phyloP scores from a whole-genome alignment of 2,329 filamentous ascomycete species.

The Arthrobotrys iridis region DNA sequence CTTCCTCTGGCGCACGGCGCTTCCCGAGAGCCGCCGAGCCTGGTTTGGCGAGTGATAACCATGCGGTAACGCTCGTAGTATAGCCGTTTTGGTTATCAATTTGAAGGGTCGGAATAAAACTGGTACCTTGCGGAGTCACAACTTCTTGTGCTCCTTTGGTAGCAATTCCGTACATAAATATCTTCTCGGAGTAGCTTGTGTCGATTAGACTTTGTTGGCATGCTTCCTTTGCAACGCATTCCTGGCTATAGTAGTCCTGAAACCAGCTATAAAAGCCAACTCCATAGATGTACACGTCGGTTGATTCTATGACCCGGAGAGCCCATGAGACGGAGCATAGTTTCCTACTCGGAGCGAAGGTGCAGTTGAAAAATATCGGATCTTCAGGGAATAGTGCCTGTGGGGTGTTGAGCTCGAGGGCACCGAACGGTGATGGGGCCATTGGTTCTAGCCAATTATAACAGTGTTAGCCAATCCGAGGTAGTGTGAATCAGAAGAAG shows the following conservation, averaged over 20 bases:
- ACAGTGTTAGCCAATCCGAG: conserved; percentile 60
- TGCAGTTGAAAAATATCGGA: conserved; percentile 62
- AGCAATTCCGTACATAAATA: conserved; percentile 3
- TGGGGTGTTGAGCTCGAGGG: neutral
- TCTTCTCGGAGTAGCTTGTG: neutral
- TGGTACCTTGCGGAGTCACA: neutral
- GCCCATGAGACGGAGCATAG: conserved; percentile 60
- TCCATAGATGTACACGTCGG: conserved; percentile 49
- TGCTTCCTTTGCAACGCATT: neutral
- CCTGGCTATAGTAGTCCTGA: conserved; percentile 57
- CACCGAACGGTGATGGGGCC: conserved; percentile 59
- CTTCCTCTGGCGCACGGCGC: neutral
- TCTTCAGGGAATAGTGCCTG: conserved; percentile 56
- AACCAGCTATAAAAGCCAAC: conserved; percentile 57
- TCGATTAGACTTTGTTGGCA: conserved; percentile 6
- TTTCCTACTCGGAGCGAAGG: conserved; percentile 18
- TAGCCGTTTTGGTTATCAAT: conserved; percentile 20
- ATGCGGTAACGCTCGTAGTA: conserved; percentile 1
- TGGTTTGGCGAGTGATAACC: conserved; percentile 1
- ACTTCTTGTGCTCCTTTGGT: conserved; percentile 17
- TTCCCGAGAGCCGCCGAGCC: conserved; percentile 5
- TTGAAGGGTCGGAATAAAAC: neutral
- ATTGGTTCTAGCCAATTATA: conserved; percentile 61
- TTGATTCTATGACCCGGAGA: conserved; percentile 57
- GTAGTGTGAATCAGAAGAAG: conserved; percentile 8